Evolutionary conservation across 1,139 yeast species (phyloP), one percentile per base, ranked within the genome.

Genomic region (Yamadazyma songkhlaensis): DNA sequence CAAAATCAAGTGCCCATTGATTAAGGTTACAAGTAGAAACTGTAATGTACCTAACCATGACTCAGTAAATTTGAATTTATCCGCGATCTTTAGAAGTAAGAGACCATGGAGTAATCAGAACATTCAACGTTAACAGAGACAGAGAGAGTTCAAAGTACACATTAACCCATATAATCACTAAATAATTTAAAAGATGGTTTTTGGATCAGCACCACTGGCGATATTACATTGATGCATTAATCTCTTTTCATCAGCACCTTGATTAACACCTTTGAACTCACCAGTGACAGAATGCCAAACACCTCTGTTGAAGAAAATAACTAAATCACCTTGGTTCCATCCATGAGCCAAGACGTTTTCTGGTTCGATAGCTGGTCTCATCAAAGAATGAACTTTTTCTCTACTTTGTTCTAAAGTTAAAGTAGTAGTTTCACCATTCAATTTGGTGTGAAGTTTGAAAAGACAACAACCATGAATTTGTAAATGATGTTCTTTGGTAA

Each of bases 1-100:
- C 97, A 62, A 88, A 94, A 62, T 94, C 99, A 44, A 94, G 72
- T 0, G 98, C 96, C 99, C 99, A 94, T 75, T 94, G 99, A 63
- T 94, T 94, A 49, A 94, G 74, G 54, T 84, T 77, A 54, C 84
- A 79, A 2, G 84, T 77, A 9, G 84, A 77, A 32, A 79, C 56
- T 1, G 84, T 79, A 29, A 79, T 67, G 51, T 72, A 77, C 34
- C 74, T 78, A 4, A 80, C 79, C 81, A 77, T 77, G 11, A 7
- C 14, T 25, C 27, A 25, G n/a, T n/a, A n/a, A 17, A 17, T 12
- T 26, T 26, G 9, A 7, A 9, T 9, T 23, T 23, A n/a, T 10
- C 10, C 10, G 11, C 10, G 25, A n/a, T 23, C 11, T 9, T 10
- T n/a, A n/a, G n/a, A n/a, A n/a, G n/a, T n/a, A n/a, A n/a, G n/a